Percentiles rank a stretch among this genome's conserved stretches.
phyloP scores from a whole-genome alignment of 2,329 filamentous ascomycete genomes.

The Anthostomella pinea region DNA sequence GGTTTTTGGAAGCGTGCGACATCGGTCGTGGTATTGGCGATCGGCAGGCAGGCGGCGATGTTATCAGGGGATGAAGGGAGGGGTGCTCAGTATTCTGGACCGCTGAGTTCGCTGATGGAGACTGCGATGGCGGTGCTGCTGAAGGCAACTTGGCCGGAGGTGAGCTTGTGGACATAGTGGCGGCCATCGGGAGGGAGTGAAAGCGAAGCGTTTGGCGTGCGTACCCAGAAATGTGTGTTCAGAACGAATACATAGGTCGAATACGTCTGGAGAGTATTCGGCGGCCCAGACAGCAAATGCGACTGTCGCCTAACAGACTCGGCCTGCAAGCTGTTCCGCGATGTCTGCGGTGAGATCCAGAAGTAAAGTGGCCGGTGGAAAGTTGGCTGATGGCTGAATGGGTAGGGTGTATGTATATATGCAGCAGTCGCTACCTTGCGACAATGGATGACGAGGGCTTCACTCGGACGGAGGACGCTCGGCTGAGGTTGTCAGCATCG shows the following conservation, averaged over 20 bases:
- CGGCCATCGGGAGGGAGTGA: constrained; percentile 42
- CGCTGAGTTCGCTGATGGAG: constrained; percentile 43
- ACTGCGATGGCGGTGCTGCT: constrained; percentile 37
- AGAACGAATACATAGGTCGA: constrained; percentile 15
- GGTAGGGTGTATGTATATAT: constrained; percentile 10
- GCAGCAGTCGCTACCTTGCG: constrained; percentile 8
- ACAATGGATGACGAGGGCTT: background rate
- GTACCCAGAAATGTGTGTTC: constrained; percentile 25
- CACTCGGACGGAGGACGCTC: background rate
- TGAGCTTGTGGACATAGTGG: constrained; percentile 56
- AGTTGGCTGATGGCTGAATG: background rate
- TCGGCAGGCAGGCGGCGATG: constrained; percentile 56
- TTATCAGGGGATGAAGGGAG: constrained; percentile 54
- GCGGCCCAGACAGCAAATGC: constrained; percentile 11
- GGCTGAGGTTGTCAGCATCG: constrained; percentile 8
- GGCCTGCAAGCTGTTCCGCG: constrained; percentile 32
- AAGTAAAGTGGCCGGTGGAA: background rate
- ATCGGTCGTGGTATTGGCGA: constrained; percentile 62
- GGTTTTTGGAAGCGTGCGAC: constrained; percentile 76
- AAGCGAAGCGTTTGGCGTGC: constrained; percentile 30
- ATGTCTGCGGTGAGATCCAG: constrained; percentile 13
- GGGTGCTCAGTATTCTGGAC: too few relatives aligned
- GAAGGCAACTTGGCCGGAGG: constrained; percentile 54
- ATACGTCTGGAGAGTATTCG: too few relatives aligned
- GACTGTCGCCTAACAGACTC: constrained; percentile 28